Evolutionary conservation across 257 asterid species (phyloP).

Genomic region (Nicotiana paniculata): DNA sequence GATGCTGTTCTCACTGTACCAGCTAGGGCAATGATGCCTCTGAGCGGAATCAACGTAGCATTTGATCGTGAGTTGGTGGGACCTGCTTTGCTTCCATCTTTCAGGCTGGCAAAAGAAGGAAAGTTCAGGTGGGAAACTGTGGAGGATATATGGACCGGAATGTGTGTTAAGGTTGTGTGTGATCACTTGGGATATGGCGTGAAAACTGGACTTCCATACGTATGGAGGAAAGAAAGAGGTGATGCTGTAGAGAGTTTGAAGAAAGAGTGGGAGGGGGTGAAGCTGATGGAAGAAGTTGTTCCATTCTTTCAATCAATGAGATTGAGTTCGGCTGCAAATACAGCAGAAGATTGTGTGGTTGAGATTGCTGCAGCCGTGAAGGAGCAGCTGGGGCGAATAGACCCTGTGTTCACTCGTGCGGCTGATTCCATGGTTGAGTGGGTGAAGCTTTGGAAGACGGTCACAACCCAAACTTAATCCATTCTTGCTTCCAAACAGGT

Average conservation of each 20-base stretch:
- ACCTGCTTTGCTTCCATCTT: conserved; percentile 74
- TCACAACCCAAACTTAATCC: conserved; percentile 20
- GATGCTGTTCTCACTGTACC: conserved; percentile 89
- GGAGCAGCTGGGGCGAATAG: conserved; percentile 43
- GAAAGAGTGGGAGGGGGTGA: conserved; percentile 98
- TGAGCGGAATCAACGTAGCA: conserved; percentile 76
- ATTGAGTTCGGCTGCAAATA: conserved; percentile 44
- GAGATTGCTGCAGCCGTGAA: conserved; percentile 74
- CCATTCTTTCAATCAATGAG: conserved; percentile 75
- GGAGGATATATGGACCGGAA: conserved; percentile 86
- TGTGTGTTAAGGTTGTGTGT: conserved; percentile 81
- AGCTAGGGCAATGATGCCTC: conserved; percentile 56
- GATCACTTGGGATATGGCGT: conserved; percentile 79
- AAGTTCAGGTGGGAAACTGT: conserved; percentile 86
- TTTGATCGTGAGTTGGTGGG: conserved; percentile 71
- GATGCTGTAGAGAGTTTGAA: conserved; percentile 69
- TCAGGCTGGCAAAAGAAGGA: conserved; percentile 73
- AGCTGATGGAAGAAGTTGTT: conserved; percentile 85
- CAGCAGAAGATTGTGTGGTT: conserved; percentile 67
- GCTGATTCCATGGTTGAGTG: conserved; percentile 76
- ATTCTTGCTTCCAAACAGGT: not conserved
- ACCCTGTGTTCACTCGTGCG: conserved; percentile 58
- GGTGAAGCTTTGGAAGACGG: conserved; percentile 73
- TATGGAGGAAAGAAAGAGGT: conserved; percentile 86
- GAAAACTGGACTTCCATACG: conserved; percentile 87